A percentile compares a stretch with the other conserved stretches of the same genome.
Evolutionary conservation across 2,329 filamentous ascomycete species (phyloP).

Genomic region (Colletotrichum lupini): DNA sequence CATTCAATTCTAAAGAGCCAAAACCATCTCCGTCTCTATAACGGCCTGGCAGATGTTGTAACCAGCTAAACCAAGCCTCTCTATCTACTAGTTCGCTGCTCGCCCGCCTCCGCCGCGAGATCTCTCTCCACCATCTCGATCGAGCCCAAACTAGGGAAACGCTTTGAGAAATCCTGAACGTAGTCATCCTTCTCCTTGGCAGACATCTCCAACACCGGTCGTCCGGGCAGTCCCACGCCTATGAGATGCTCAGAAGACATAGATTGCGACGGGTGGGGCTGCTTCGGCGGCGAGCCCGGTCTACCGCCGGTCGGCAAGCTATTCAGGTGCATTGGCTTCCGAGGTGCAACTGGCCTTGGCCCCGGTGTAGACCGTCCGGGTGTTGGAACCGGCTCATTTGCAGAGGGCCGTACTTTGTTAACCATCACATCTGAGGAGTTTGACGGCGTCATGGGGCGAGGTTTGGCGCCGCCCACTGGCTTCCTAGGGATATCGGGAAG

Average conservation of each 20-base stretch:
- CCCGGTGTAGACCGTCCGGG: conserved; percentile 37
- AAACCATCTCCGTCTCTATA: background rate
- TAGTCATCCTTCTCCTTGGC: conserved; percentile 74
- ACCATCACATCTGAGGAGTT: conserved; percentile 34
- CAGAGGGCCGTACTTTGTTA: conserved; percentile 35
- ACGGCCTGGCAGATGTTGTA: background rate
- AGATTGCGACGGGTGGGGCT: conserved; percentile 37
- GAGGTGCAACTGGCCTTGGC: conserved; percentile 64
- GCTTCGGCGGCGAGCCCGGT: conserved; percentile 58
- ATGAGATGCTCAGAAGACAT: conserved; percentile 52
- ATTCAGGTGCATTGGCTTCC: conserved; percentile 71
- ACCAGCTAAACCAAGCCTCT: background rate
- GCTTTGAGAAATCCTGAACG: conserved; percentile 78
- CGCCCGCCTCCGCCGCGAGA: conserved; percentile 51
- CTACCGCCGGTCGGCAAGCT: conserved; percentile 59
- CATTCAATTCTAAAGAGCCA: conserved; percentile 12
- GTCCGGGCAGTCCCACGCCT: conserved; percentile 58
- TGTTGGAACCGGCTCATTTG: conserved; percentile 39
- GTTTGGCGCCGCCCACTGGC: conserved; percentile 52
- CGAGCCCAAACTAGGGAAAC: conserved; percentile 85
- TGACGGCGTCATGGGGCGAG: conserved; percentile 43
- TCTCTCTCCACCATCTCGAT: conserved; percentile 90
- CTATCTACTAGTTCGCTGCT: conserved; percentile 22
- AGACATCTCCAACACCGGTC: conserved; percentile 65
- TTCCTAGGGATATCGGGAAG: conserved; percentile 63